Evolutionary conservation across 192 early-diverging fungal species (phyloP), one percentile per base, ranked within the genome.

Genomic region (Entophlyctis helioformis): DNA sequence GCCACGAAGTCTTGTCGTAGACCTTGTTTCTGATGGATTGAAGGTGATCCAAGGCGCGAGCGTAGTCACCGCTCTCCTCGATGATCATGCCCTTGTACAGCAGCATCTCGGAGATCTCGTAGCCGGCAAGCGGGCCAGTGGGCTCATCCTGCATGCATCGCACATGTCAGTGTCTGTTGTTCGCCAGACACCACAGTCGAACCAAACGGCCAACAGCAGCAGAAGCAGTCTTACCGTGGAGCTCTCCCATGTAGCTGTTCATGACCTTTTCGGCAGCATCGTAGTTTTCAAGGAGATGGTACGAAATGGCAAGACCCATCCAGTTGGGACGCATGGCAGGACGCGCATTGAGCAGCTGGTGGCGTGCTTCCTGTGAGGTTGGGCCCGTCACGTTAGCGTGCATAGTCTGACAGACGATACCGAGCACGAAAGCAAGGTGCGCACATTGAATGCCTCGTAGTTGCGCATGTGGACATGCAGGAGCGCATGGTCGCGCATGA

Each of bases 391-490:
- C n/a, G n/a, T n/a, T n/a, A n/a, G n/a, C n/a, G n/a, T n/a, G n/a
- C n/a, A n/a, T n/a, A n/a, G n/a, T n/a, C n/a, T n/a, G n/a, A n/a
- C n/a, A n/a, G n/a, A n/a, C n/a, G n/a, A n/a, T n/a, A n/a, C n/a
- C n/a, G n/a, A n/a, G n/a, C n/a, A n/a, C n/a, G n/a, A n/a, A 21
- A 16, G 24, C 19, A 40, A 41, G 3, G 19, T 12, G 49, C 58
- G 47, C 58, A 82, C 82, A 27, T 74, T 78, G 35, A 83, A 81
- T 18, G 71, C 83, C 43, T 90, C 83, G 58, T 80, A 89, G 60
- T 91, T 81, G 39, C 95, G 80, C 51, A 83, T 69, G 42, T 96
- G 89, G 16, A 81, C 80, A 54, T 93, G 86, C 36, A 98, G 69
- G 15, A 84, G 54, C 12, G 86, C 82, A 48, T 84, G 77, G 56